A percentile compares a stretch with the other conserved stretches of the same genome.
phyloP scores from a whole-genome alignment of 495 filamentous ascomycete species.

The Daldinia bambusicola region DNA sequence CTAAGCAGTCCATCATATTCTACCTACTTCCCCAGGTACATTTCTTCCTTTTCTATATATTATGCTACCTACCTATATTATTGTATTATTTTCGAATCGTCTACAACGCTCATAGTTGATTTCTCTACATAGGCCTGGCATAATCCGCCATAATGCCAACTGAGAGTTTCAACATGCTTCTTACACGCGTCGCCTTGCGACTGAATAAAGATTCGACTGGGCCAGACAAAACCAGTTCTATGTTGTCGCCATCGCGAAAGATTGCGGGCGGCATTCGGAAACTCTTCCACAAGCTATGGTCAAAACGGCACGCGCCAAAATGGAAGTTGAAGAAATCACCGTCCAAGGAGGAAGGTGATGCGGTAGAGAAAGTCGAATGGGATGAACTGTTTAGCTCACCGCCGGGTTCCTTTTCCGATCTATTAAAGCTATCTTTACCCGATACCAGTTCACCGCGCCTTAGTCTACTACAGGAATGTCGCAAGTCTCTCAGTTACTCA shows the following conservation, averaged over 20 bases:
- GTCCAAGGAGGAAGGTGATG: background rate
- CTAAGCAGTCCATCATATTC: background rate
- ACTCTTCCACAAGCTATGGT: conserved; percentile 9
- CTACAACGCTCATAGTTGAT: background rate
- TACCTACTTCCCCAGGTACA: no score
- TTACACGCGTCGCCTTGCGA: background rate
- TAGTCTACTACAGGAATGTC: background rate
- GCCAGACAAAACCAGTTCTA: no score
- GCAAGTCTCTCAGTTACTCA: background rate
- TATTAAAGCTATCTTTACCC: background rate
- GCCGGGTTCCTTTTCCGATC: background rate
- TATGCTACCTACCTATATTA: background rate
- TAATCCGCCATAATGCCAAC: background rate
- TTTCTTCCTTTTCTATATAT: background rate
- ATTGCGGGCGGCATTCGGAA: background rate
- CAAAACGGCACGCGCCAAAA: background rate
- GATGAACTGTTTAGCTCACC: background rate
- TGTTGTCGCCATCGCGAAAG: background rate
- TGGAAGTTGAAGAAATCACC: no score
- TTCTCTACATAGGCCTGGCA: background rate
- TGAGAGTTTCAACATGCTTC: background rate
- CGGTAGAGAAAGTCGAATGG: background rate
- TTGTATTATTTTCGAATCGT: background rate
- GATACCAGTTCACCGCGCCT: background rate
- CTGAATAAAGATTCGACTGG: background rate